phyloP scores from a whole-genome alignment of 257 asterid species.

The Anisodus tanguticus region DNA sequence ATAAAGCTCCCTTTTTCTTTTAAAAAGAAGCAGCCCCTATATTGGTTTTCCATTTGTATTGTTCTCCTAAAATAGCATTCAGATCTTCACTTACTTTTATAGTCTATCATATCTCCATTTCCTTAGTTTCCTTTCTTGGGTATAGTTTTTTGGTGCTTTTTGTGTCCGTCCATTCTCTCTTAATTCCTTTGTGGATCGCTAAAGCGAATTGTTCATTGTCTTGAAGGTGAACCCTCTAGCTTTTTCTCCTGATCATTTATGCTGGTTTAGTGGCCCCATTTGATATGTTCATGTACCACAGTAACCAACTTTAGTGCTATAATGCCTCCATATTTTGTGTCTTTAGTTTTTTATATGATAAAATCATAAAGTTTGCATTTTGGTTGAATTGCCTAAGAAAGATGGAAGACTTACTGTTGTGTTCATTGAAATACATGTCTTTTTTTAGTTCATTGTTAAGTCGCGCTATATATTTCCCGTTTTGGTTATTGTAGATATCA shows the following conservation, averaged over 20 bases:
- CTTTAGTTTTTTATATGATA: not conserved
- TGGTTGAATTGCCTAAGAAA: not conserved
- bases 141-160: not conserved
- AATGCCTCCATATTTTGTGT: not conserved
- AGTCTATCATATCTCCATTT: not conserved
- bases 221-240: not conserved
- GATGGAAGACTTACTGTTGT: not conserved
- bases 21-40: not conserved
- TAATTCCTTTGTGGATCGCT: not conserved
- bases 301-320: not conserved
- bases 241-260: slow-evolving; percentile 15
- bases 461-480: slow-evolving; percentile 28
- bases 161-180: not conserved
- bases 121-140: slow-evolving; percentile 3
- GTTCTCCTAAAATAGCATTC: not conserved
- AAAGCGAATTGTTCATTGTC: not conserved
- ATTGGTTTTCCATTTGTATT: not conserved
- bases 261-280: not conserved
- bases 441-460: not conserved
- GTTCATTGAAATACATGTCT: not conserved
- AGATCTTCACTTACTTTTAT: not conserved
- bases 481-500: slow-evolving; percentile 66
- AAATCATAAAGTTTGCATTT: not conserved
- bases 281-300: not conserved
- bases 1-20: not conserved